Conservation (phyloP, 805 yeast genomes). For the Blastobotrys attinorum region DNA sequence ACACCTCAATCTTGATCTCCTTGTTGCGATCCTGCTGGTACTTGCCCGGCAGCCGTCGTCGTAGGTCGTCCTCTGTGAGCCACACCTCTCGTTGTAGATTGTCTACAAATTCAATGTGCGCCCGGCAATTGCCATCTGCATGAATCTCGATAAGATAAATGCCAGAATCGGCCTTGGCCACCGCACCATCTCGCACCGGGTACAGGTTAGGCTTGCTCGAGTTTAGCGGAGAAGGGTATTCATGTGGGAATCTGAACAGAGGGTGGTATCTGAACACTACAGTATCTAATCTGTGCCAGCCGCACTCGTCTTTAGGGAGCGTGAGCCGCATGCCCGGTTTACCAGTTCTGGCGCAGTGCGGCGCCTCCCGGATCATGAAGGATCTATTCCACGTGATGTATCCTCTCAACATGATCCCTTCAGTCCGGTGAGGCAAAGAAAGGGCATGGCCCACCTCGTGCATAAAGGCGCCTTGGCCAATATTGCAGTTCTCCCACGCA, state of each 20-base stretch:
- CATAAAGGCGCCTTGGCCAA: conserved; percentile 88
- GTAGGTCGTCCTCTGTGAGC: conserved; percentile 42
- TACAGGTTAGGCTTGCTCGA: conserved; percentile 38
- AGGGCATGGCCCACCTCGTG: conserved; percentile 90
- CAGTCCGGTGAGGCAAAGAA: conserved; percentile 87
- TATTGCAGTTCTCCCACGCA: conserved; percentile 81
- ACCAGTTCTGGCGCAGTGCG: conserved; percentile 31
- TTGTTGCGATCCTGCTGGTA: conserved; percentile 26
- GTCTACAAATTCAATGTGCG: conserved; percentile 52
- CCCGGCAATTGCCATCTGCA: conserved; percentile 46
- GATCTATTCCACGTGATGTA: conserved; percentile 75
- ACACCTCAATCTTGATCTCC: conserved; percentile 43
- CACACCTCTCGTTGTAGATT: conserved; percentile 51
- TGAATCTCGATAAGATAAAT: conserved; percentile 68
- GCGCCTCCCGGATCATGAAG: conserved; percentile 63
- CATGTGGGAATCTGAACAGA: conserved; percentile 64
- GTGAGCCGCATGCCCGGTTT: conserved; percentile 30
- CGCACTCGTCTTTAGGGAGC: conserved; percentile 58
- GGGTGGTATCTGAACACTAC: conserved; percentile 76
- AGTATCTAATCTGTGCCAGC: conserved; percentile 80
- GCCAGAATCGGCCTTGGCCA: conserved; percentile 53
- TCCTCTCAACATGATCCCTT: conserved; percentile 86
- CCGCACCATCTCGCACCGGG: conserved; percentile 41
- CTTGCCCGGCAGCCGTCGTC: conserved; percentile 28
- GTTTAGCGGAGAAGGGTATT: conserved; percentile 30